These are phyloP conservation scores for Fragilariopsis cylindrus DNA, from an alignment of 108 stramenopile species.

Conservation along the genomic window DNA sequence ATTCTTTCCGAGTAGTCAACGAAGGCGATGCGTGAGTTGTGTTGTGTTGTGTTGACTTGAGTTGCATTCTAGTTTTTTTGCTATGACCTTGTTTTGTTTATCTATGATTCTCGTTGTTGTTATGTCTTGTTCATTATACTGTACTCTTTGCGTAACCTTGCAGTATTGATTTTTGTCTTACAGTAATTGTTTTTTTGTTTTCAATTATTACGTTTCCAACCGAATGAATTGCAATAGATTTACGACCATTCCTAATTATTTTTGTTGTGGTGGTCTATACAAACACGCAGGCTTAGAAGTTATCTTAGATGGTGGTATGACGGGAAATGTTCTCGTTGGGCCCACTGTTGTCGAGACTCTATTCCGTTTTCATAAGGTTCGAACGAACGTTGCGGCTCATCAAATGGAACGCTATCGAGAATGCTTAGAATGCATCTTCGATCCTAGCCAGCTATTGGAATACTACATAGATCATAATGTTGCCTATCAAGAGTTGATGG, in stretches of 20 bases:
- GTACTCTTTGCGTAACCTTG: no score
- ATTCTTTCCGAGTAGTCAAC: constrained; percentile 72
- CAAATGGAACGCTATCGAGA: constrained; percentile 69
- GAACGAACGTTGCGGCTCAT: constrained; percentile 69
- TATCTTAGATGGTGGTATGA: constrained; percentile 72
- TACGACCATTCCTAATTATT: constrained; percentile 58
- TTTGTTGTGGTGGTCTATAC: constrained; percentile 64
- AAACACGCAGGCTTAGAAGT: constrained; percentile 81
- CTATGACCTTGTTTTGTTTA: no score
- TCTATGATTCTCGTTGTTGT: no score
- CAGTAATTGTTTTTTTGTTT: no score
- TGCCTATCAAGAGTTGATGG: neutral
- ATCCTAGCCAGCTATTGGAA: constrained; percentile 61
- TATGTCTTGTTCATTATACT: no score
- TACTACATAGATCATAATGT: constrained; percentile 61
- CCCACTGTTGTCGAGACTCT: constrained; percentile 84
- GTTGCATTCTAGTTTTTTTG: no score
- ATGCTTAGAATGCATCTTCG: constrained; percentile 67
- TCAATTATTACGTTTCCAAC: no score
- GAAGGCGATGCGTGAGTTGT: constrained; percentile 60
- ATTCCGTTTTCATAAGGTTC: constrained; percentile 74
- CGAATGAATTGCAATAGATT: constrained; percentile 6
- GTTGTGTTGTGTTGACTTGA: no score
- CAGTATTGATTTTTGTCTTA: no score
- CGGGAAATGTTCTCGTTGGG: constrained; percentile 77